A percentile compares a stretch with the other conserved stretches of the same genome.
phyloP scores from a whole-genome alignment of 2,329 filamentous ascomycete species.

The Paramyrothecium roridum region DNA sequence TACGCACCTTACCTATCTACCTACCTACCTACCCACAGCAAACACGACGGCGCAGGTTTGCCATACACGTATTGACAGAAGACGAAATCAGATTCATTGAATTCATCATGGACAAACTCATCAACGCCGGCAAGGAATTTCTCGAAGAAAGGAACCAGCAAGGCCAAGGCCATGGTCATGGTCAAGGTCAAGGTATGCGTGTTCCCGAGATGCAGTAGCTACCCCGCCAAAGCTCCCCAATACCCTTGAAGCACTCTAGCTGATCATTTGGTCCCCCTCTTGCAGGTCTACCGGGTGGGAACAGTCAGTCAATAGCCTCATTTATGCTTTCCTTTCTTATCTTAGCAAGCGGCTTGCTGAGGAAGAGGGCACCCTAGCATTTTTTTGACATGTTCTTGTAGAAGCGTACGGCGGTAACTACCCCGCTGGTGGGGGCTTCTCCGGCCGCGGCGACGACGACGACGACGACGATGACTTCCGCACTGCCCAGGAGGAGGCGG shows the following conservation, averaged over 20 bases:
- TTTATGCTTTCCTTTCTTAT: too few species aligned
- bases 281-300: slow-evolving; percentile 5
- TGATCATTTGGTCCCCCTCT: background rate
- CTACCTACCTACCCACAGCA: background rate
- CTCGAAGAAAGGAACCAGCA: slow-evolving; percentile 26
- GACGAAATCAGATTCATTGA: too few species aligned
- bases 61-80: too few species aligned
- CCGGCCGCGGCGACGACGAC: slow-evolving; percentile 39
- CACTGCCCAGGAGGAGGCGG: slow-evolving; percentile 45
- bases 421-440: slow-evolving; percentile 27
- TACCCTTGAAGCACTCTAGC: slow-evolving; percentile 4
- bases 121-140: slow-evolving; percentile 34
- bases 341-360: too few species aligned
- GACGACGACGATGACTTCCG: slow-evolving; percentile 48
- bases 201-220: background rate
- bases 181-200: slow-evolving; percentile 4
- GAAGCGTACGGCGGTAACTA: slow-evolving; percentile 10
- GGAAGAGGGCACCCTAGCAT: background rate
- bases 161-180: slow-evolving; percentile 17
- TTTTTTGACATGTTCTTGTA: background rate
- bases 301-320: slow-evolving; percentile 8
- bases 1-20: too few species aligned
- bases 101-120: slow-evolving; percentile 33
- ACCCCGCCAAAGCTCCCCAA: slow-evolving; percentile 16
- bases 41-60: too few species aligned